Conservation (phyloP, 2,329 filamentous ascomycete genomes). For the Colletotrichum melonis region DNA sequence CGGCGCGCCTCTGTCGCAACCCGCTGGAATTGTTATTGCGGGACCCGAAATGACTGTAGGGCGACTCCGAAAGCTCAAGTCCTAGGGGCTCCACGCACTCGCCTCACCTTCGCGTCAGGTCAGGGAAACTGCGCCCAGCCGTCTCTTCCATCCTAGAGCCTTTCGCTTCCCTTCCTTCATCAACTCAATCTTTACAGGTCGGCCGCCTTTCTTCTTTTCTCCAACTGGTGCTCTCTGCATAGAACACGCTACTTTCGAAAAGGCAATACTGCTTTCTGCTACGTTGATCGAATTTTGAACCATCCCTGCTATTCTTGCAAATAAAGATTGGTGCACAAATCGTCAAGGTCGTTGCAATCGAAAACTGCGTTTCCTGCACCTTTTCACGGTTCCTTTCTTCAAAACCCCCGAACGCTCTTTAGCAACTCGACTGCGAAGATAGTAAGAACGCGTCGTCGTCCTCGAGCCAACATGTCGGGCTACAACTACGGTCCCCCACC, state of each 20-base stretch:
- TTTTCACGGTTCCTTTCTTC: background rate
- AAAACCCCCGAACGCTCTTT: background rate
- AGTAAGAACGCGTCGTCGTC: background rate
- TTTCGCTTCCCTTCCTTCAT: background rate
- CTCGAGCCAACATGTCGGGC: conserved; percentile 51
- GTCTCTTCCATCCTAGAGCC: background rate
- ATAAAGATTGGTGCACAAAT: background rate
- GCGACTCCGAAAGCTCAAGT: conserved; percentile 17
- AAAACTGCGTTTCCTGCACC: background rate
- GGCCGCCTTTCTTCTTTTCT: background rate
- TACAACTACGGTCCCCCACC: conserved; percentile 68
- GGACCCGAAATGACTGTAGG: conserved; percentile 8
- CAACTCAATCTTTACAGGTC: background rate
- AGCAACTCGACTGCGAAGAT: background rate
- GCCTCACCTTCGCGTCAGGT: conserved; percentile 26
- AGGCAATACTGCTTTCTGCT: no score
- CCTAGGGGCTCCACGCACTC: conserved; percentile 20
- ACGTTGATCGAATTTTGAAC: background rate
- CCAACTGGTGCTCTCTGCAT: background rate
- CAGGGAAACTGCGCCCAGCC: conserved; percentile 23
- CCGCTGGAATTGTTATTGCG: conserved; percentile 33
- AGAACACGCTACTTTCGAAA: background rate
- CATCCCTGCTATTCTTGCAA: background rate
- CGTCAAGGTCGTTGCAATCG: background rate
- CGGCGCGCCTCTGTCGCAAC: no score